Evolutionary conservation across 257 asterid genomes (phyloP).

Genomic region (Nicotiana otophora): DNA sequence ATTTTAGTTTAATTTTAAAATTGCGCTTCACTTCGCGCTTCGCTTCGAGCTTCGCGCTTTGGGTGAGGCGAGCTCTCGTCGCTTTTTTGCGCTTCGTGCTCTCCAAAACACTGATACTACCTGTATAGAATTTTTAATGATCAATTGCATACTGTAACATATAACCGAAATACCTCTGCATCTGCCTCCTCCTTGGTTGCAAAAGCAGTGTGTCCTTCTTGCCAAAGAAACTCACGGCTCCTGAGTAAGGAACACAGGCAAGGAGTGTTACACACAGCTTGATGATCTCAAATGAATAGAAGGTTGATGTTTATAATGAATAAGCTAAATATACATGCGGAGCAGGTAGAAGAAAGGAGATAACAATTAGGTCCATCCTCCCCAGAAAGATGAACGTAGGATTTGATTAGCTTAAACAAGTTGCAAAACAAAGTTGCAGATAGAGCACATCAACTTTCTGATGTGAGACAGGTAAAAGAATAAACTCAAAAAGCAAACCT

Average conservation of each 20-base stretch:
- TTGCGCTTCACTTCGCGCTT: no score
- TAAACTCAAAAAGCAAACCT: constrained; percentile 40
- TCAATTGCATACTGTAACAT: constrained; percentile 4
- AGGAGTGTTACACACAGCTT: not conserved
- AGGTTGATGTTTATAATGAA: not conserved
- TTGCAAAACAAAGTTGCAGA: not conserved
- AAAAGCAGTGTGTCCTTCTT: constrained; percentile 98
- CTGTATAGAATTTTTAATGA: not conserved
- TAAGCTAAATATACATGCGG: not conserved
- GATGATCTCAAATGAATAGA: not conserved
- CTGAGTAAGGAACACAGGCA: constrained; percentile 29
- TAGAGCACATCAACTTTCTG: not conserved
- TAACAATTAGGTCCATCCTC: not conserved
- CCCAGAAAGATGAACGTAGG: not conserved
- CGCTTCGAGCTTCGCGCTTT: no score
- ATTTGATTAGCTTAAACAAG: not conserved
- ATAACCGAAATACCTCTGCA: constrained; percentile 51
- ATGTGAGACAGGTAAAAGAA: not conserved
- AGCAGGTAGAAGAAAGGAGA: not conserved
- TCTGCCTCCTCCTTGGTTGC: constrained; percentile 96
- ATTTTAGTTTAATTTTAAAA: no score
- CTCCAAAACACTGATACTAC: no score
- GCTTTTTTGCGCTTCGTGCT: no score
- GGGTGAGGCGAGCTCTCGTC: no score
- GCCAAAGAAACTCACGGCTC: constrained; percentile 99